Evolutionary conservation across 75 land plant genomes (phyloP).

Genomic region (Adiantum capillusveneris): DNA sequence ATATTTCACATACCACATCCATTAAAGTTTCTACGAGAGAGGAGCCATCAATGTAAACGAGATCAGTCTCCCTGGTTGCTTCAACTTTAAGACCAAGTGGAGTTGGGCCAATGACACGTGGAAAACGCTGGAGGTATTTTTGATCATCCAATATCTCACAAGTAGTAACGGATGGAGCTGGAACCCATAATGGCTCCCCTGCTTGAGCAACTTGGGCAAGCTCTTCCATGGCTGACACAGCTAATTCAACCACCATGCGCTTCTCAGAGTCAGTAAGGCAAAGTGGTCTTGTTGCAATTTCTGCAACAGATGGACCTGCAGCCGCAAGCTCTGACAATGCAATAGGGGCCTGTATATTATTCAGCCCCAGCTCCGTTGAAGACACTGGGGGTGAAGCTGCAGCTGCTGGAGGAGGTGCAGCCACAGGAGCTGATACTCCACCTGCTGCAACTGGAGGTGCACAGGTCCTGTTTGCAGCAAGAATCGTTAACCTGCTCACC

Average conservation of each 20-base stretch:
- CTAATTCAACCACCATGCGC: conserved; percentile 56
- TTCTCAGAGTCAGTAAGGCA: conserved; percentile 28
- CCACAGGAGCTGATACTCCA: background rate
- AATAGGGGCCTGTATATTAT: background rate
- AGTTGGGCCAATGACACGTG: conserved; percentile 41
- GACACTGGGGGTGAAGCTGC: conserved; percentile 1
- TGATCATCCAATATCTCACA: conserved; percentile 49
- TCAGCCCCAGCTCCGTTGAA: conserved; percentile 3
- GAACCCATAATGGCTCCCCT: conserved; percentile 57
- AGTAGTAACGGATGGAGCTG: conserved; percentile 27
- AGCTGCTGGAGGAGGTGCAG: background rate
- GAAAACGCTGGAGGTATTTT: conserved; percentile 48
- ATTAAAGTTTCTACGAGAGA: conserved; percentile 58
- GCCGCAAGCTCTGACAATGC: background rate
- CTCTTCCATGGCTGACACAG: conserved; percentile 82
- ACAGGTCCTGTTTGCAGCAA: background rate
- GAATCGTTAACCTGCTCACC: background rate
- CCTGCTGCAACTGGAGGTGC: background rate
- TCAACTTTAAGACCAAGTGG: conserved; percentile 49
- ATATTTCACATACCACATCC: conserved; percentile 48
- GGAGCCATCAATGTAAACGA: conserved; percentile 45
- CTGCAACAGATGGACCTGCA: conserved; percentile 1
- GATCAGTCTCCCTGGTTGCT: conserved; percentile 51
- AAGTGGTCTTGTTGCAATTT: conserved; percentile 9
- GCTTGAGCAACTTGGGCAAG: conserved; percentile 63